Percentiles rank a stretch among this genome's conserved stretches.
Evolutionary conservation across 441 rosid species (phyloP).

Genomic region (Pelargonium exstipulatum): DNA sequence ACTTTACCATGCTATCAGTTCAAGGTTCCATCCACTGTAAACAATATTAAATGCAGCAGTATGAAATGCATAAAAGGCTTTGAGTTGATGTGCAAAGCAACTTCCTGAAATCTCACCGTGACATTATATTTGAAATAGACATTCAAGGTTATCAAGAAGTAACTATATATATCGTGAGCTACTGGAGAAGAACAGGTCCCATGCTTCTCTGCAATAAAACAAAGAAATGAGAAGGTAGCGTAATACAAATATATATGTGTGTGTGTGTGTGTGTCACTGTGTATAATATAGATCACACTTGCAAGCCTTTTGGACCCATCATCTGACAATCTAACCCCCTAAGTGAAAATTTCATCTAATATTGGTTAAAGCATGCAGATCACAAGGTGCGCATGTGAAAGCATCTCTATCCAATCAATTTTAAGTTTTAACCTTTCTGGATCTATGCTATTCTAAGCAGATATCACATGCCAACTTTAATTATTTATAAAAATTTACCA

Average conservation of each 20-base stretch:
- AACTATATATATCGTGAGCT: slow-evolving; percentile 59
- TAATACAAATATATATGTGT: too few relatives aligned
- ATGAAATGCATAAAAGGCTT: slow-evolving; percentile 11
- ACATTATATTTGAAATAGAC: slow-evolving; percentile 75
- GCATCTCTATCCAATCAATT: too few relatives aligned
- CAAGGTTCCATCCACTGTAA: not conserved
- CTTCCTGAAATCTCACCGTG: slow-evolving; percentile 50
- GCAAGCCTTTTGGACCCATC: not conserved
- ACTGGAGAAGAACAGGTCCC: slow-evolving; percentile 87
- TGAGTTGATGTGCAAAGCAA: slow-evolving; percentile 12
- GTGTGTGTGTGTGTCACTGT: too few relatives aligned
- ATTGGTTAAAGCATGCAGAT: too few relatives aligned
- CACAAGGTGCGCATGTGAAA: too few relatives aligned
- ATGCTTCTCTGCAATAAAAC: slow-evolving; percentile 68
- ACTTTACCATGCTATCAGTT: not conserved
- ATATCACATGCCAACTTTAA: too few relatives aligned
- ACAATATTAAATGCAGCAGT: not conserved
- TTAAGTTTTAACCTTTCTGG: too few relatives aligned
- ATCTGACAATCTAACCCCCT: not conserved
- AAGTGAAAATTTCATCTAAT: too few relatives aligned
- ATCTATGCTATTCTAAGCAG: too few relatives aligned
- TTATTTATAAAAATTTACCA: too few relatives aligned
- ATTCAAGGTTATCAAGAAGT: slow-evolving; percentile 61
- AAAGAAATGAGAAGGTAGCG: slow-evolving; percentile 6
- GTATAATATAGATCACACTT: not conserved